phyloP scores from a whole-genome alignment of 306 rosid species.

The Betula pendula region DNA sequence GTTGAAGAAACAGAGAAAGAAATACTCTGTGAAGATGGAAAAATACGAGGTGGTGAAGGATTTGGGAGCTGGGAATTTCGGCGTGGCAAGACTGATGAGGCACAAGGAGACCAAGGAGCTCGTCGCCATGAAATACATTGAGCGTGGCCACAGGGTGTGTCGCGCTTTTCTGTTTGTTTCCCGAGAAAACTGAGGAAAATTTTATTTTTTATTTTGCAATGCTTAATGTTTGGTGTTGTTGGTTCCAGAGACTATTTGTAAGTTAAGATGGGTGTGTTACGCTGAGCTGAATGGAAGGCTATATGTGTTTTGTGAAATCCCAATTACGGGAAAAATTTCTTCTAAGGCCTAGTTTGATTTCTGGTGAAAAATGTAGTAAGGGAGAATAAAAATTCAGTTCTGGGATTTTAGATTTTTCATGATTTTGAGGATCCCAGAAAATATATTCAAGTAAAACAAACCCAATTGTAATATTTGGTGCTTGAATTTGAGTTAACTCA shows the following conservation, averaged over 20 bases:
- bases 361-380: neutral
- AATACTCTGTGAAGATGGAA: slow-evolving; percentile 37
- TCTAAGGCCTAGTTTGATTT: slow-evolving; percentile 20
- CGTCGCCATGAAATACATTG: slow-evolving; percentile 75
- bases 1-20: slow-evolving; percentile 6
- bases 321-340: slow-evolving; percentile 1
- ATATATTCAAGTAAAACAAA: slow-evolving; percentile 3
- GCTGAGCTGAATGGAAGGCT: slow-evolving; percentile 9
- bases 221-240: slow-evolving; percentile 27
- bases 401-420: neutral
- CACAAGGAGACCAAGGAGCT: slow-evolving; percentile 67
- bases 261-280: neutral
- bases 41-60: slow-evolving; percentile 62
- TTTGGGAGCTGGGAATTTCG: slow-evolving; percentile 66
- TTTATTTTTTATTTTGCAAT: too few relatives aligned
- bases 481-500: slow-evolving; percentile 21
- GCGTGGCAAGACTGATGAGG: slow-evolving; percentile 66
- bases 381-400: slow-evolving; percentile 19
- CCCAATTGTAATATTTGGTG: slow-evolving; percentile 3
- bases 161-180: neutral
- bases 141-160: slow-evolving; percentile 56
- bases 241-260: neutral
- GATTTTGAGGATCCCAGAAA: slow-evolving; percentile 17
- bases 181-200: neutral
- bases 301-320: slow-evolving; percentile 24